Evolutionary conservation across 495 filamentous ascomycete genomes (phyloP).

Genomic region (Aspergillus incahuasiensis): DNA sequence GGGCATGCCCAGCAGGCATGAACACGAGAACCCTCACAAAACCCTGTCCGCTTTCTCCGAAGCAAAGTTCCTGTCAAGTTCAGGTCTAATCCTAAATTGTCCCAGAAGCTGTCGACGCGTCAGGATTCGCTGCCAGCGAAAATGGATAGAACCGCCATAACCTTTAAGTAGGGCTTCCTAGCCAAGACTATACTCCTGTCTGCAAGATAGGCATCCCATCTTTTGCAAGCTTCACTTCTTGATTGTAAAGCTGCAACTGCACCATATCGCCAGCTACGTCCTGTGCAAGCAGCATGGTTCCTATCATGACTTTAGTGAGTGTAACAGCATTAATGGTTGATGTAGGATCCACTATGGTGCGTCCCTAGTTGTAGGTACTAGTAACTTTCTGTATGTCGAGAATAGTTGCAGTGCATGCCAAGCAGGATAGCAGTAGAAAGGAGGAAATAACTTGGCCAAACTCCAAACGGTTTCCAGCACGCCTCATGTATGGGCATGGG

Average conservation of each 20-base stretch:
- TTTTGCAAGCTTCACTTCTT: slow-evolving; percentile 19
- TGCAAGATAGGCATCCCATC: slow-evolving; percentile 25
- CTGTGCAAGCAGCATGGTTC: slow-evolving; percentile 42
- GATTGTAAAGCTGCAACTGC: slow-evolving; percentile 45
- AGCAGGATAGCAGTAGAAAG: slow-evolving; percentile 24
- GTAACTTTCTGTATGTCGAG: slow-evolving; percentile 18
- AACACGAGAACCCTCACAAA: no score
- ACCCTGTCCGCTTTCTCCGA: no score
- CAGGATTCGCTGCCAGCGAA: slow-evolving; percentile 36
- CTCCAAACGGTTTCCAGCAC: neutral
- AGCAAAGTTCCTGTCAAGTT: no score
- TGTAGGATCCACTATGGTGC: slow-evolving; percentile 44
- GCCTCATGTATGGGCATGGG: slow-evolving; percentile 14
- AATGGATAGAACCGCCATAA: slow-evolving; percentile 26
- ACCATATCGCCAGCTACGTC: slow-evolving; percentile 46
- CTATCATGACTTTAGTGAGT: slow-evolving; percentile 35
- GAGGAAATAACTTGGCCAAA: slow-evolving; percentile 16
- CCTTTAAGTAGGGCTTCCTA: slow-evolving; percentile 52
- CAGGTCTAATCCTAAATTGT: no score
- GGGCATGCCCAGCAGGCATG: no score
- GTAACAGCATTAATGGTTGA: slow-evolving; percentile 42
- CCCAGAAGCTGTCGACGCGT: slow-evolving; percentile 51
- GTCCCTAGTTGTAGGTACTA: slow-evolving; percentile 41
- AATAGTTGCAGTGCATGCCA: slow-evolving; percentile 16
- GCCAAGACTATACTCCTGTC: slow-evolving; percentile 35